Evolutionary conservation across 148 eudicot species (phyloP).

Genomic region (Simmondsia chinensis): DNA sequence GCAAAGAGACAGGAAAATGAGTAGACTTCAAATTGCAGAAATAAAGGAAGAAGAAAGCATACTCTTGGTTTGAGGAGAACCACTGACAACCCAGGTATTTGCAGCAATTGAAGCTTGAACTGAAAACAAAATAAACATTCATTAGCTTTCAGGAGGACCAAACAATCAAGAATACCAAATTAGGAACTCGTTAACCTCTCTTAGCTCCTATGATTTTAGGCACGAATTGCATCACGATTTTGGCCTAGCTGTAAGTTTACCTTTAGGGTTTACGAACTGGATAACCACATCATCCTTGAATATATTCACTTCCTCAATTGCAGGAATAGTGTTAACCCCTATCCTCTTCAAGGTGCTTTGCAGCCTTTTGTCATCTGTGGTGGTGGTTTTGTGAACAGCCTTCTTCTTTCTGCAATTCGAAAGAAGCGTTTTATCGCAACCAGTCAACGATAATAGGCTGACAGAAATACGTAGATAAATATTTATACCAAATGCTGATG

Average conservation of each 20-base stretch:
- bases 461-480: too few species aligned
- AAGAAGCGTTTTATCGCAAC: too few species aligned
- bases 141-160: not conserved
- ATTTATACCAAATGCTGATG: too few species aligned
- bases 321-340: conserved; percentile 77
- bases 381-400: conserved; percentile 85
- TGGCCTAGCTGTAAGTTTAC: too few species aligned
- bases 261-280: conserved; percentile 78
- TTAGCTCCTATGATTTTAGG: too few species aligned
- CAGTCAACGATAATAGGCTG: too few species aligned
- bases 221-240: too few species aligned
- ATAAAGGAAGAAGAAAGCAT: conserved; percentile 10
- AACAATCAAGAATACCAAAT: not conserved
- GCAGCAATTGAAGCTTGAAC: conserved; percentile 93
- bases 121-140: conserved; percentile 17
- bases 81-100: conserved; percentile 96
- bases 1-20: too few species aligned
- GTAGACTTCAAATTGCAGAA: too few species aligned
- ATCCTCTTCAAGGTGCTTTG: conserved; percentile 88
- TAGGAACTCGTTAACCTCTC: too few species aligned
- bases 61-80: conserved; percentile 90
- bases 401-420: conserved; percentile 69
- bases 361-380: conserved; percentile 86
- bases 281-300: conserved; percentile 84
- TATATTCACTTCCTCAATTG: conserved; percentile 86